Base-by-base conservation (phyloP, 1,139 yeast genomes). In the Kazachstania sp. region DNA sequence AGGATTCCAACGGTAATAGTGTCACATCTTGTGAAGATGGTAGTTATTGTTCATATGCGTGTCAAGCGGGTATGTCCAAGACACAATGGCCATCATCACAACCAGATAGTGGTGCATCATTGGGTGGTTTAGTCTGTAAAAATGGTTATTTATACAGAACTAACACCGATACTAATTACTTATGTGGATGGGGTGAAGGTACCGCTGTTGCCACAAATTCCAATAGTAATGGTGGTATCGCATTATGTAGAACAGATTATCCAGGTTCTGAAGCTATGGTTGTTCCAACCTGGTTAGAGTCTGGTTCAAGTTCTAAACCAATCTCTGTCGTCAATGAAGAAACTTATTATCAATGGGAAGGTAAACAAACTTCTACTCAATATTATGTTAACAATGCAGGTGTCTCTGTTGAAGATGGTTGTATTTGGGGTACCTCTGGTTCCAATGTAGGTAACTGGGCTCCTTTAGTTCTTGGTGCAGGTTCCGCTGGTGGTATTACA, bases 261-360 rank as follows among this genome's bases (percentile, higher is more conserved):
- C 98, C 98, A 61, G 98, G 98, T 72, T 83, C 97, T 53, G 98
- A 92, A 75, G 88, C 88, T 77, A 92, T 92, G 98, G 92, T 82
- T 60, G 77, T 92, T 54, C 98, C 98, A 65, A 90, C 97, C 51
- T 72, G 79, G 51, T 84, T 90, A 44, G 67, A 67, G 34, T 84
- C 37, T 12, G 95, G 23, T 13, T 95, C 95, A 60, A 64, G 71
- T 39, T 57, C 76, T 34, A 71, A 77, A 60, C 83, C 86, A 45
- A 73, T 87, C 56, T 75, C 95, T 45, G 95, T 84, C 54, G 95
- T 88, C 54, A 78, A 88, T 68, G 79, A 81, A 66, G 79, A 71
- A 61, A 64, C 72, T 53, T 92, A 90, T 78, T 92, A 78, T 78
- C 68, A 67, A 50, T 90, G 97, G 97, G 63, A 71, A 66, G 95